Percentiles rank a stretch among this genome's conserved stretches.
phyloP scores from a whole-genome alignment of 2,329 filamentous ascomycete genomes.

The Stachybotrys elegans region DNA sequence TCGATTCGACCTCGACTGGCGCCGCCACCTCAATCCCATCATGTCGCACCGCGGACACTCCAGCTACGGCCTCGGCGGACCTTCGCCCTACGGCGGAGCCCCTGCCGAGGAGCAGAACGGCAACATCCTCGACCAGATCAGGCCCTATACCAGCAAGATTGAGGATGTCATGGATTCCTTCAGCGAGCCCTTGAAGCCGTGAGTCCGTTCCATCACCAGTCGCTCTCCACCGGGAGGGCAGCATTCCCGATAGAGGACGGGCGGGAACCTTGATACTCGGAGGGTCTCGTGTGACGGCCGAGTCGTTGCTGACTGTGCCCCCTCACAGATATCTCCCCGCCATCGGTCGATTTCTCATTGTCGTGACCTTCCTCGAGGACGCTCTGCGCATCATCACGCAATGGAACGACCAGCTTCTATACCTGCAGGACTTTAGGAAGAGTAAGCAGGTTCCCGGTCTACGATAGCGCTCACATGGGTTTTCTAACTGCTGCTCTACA shows the following conservation, averaged over 20 bases:
- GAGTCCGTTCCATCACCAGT: conserved; percentile 17
- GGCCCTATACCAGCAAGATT: conserved; percentile 96
- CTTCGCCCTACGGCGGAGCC: conserved; percentile 60
- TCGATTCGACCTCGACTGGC: too few relatives aligned
- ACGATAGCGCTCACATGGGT: background rate
- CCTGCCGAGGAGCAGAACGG: conserved; percentile 55
- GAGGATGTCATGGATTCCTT: conserved; percentile 86
- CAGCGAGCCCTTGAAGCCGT: conserved; percentile 94
- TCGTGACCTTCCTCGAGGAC: conserved; percentile 97
- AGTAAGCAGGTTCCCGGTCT: conserved; percentile 57
- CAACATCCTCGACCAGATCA: conserved; percentile 69
- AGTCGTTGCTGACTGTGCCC: too few relatives aligned
- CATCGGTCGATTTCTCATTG: conserved; percentile 94
- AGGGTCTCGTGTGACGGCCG: too few relatives aligned
- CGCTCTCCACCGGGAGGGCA: too few relatives aligned
- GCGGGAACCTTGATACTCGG: too few relatives aligned
- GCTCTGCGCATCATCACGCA: conserved; percentile 93
- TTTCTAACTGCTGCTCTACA: conserved; percentile 32
- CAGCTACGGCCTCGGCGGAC: conserved; percentile 77
- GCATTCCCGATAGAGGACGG: too few relatives aligned
- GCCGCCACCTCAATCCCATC: conserved; percentile 4
- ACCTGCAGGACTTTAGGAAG: conserved; percentile 85
- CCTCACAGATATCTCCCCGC: conserved; percentile 86
- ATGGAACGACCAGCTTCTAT: conserved; percentile 92
- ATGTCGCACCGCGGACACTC: conserved; percentile 58